Base-by-base conservation (phyloP, 331 rosid genomes). In the Erythrophleum ivorense region DNA sequence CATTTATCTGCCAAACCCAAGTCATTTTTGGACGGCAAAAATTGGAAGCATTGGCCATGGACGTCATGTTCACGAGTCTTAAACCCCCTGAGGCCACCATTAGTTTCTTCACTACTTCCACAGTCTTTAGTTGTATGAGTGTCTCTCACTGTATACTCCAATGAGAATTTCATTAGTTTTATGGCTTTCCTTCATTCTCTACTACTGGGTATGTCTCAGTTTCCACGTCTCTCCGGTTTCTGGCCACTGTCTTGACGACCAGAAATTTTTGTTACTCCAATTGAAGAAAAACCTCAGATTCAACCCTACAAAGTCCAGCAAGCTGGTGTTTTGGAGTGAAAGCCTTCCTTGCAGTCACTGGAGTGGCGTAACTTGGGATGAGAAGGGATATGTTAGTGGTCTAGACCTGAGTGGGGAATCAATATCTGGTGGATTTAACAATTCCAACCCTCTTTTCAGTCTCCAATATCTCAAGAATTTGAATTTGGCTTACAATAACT, bases 121-220 rank as follows among this genome's bases (percentile, higher is more conserved):
- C 57, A 29, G 65, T 57, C 45, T 66, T 80, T 33, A 54, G 14
- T 55, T 55, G 10, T 76, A 34, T 41, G 9, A 46, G 33, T 38
- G 58, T 80, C 53, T 43, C 40, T 50, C 31, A 50, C 33, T 45
- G 71, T 66, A 67, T 10, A 67, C 72, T 64, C 59, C 81, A 81
- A 86, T 86, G 89, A 86, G 82, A 78, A 81, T 68, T 62, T 75
- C 29, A 60, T 62, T 73, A 41, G 16, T 68, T 78, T 84, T 83
- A 24, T 67, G 76, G 52, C 68, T 78, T 81, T 60, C 73, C 63
- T 78, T 84, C 80, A 24, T 83, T 58, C 50, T 84, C 63, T 73
- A 13, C 40, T 16, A 52, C 15, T 73, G 65, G 50, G 40, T 74
- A 81, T 57, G 12, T 68, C 38, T 86, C 50, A 76, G 71, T 33